A percentile compares a stretch with the other conserved stretches of the same genome.
phyloP scores from a whole-genome alignment of 2,329 filamentous ascomycete species.

The Rugonectria rugulosa region DNA sequence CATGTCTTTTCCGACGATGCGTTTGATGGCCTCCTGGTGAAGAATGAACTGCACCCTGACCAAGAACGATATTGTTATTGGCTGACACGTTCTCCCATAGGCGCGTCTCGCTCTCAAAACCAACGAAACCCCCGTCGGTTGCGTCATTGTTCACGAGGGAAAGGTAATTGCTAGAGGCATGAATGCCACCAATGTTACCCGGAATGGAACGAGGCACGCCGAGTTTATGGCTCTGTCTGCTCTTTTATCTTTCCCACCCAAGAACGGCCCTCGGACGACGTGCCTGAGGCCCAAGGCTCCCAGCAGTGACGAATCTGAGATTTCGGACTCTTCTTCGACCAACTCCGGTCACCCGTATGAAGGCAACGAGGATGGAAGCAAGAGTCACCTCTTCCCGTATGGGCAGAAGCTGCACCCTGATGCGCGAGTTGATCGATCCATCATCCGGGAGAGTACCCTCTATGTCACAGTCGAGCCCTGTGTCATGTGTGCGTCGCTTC shows the following conservation, averaged over 20 bases:
- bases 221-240: slow-evolving; percentile 87
- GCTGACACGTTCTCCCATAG: slow-evolving; percentile 52
- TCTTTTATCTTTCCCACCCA: slow-evolving; percentile 54
- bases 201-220: slow-evolving; percentile 92
- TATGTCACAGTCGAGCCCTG: slow-evolving; percentile 99
- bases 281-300: slow-evolving; percentile 46
- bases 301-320: slow-evolving; percentile 31
- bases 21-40: too few species aligned
- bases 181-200: slow-evolving; percentile 94
- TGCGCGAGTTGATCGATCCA: slow-evolving; percentile 67
- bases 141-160: slow-evolving; percentile 84
- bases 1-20: neutral
- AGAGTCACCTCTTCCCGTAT: slow-evolving; percentile 67
- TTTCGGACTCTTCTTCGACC: slow-evolving; percentile 34
- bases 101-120: slow-evolving; percentile 83
- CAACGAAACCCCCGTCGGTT: slow-evolving; percentile 96
- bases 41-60: neutral
- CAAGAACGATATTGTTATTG: too few species aligned
- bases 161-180: slow-evolving; percentile 87
- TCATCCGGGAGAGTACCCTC: slow-evolving; percentile 76
- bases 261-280: slow-evolving; percentile 40
- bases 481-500: slow-evolving; percentile 95
- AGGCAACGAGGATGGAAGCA: slow-evolving; percentile 61
- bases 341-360: slow-evolving; percentile 45
- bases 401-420: slow-evolving; percentile 65